A percentile compares a stretch with the other conserved stretches of the same genome.
These are phyloP conservation scores for Gossypium herbaceum DNA, from an alignment of 345 rosid species.

Conservation along the genomic window DNA sequence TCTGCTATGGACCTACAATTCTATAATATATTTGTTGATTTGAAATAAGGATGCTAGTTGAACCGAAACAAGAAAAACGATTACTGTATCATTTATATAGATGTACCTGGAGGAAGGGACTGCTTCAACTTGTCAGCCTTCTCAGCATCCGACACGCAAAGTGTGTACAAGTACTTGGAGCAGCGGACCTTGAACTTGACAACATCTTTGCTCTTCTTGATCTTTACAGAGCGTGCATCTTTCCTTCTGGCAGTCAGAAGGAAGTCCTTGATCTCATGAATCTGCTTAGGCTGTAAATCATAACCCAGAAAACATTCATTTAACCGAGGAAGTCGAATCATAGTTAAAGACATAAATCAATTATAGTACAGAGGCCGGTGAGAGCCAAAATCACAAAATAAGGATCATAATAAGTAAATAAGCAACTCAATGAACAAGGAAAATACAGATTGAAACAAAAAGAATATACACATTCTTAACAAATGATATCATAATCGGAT, in stretches of 20 bases:
- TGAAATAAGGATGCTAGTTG: background rate
- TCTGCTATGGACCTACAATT: background rate
- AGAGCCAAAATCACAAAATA: too few relatives aligned
- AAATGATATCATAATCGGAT: background rate
- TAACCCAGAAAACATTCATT: background rate
- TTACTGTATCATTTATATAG: background rate
- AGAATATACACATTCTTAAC: background rate
- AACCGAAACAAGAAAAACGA: background rate
- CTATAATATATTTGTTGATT: background rate
- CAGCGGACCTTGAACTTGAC: constrained; percentile 96
- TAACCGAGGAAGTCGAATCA: background rate
- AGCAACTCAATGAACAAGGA: background rate
- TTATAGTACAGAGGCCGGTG: too few relatives aligned
- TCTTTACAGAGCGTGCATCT: constrained; percentile 86
- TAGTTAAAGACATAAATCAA: too few relatives aligned
- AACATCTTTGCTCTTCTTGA: constrained; percentile 75
- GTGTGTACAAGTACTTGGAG: constrained; percentile 88
- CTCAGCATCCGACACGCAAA: constrained; percentile 77
- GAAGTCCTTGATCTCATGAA: constrained; percentile 93
- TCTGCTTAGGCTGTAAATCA: constrained; percentile 74
- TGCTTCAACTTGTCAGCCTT: constrained; percentile 96
- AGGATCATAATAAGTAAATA: background rate
- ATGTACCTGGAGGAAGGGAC: constrained; percentile 90
- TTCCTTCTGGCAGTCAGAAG: constrained; percentile 95
- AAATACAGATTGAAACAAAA: background rate